These are phyloP conservation scores for Globisporangium nunn DNA, from an alignment of 352 stramenopile species.

Conservation along the genomic window DNA sequence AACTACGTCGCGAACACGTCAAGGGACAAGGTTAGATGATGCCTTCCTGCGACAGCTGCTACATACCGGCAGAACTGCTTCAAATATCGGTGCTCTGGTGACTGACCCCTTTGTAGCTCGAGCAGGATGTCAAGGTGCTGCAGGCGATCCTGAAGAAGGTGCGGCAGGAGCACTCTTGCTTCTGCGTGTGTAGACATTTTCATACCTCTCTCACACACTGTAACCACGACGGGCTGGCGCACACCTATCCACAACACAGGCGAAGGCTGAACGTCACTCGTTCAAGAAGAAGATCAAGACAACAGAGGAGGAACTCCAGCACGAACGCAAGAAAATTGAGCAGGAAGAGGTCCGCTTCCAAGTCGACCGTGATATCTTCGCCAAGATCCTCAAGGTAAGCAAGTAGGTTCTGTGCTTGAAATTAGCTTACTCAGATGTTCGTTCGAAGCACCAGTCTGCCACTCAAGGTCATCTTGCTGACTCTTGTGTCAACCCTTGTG, in stretches of 20 bases:
- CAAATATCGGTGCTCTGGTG: not conserved
- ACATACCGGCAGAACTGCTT: too few species aligned
- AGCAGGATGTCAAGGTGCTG: slow-evolving; percentile 63
- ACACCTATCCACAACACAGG: slow-evolving; percentile 16
- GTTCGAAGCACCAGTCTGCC: too few species aligned
- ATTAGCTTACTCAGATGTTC: too few species aligned
- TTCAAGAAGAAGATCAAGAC: slow-evolving; percentile 81
- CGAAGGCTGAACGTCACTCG: slow-evolving; percentile 64
- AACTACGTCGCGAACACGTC: slow-evolving; percentile 68
- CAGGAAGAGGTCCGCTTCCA: slow-evolving; percentile 78
- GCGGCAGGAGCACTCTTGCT: slow-evolving; percentile 23
- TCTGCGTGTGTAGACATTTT: too few species aligned
- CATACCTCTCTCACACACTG: not conserved
- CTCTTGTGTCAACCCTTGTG: too few species aligned
- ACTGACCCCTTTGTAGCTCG: slow-evolving; percentile 27
- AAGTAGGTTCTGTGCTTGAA: not conserved
- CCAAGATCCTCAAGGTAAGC: slow-evolving; percentile 69
- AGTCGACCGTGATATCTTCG: slow-evolving; percentile 80
- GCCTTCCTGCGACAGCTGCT: too few species aligned
- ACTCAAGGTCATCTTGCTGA: too few species aligned
- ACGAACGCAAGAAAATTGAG: slow-evolving; percentile 61
- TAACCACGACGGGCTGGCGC: not conserved
- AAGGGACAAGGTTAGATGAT: slow-evolving; percentile 46
- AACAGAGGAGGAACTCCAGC: slow-evolving; percentile 47
- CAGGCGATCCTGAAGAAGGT: slow-evolving; percentile 76